These are phyloP conservation scores for Rhynchospora breviuscula DNA, from an alignment of 176 grass and related monocot genomes.

Conservation along the genomic window DNA sequence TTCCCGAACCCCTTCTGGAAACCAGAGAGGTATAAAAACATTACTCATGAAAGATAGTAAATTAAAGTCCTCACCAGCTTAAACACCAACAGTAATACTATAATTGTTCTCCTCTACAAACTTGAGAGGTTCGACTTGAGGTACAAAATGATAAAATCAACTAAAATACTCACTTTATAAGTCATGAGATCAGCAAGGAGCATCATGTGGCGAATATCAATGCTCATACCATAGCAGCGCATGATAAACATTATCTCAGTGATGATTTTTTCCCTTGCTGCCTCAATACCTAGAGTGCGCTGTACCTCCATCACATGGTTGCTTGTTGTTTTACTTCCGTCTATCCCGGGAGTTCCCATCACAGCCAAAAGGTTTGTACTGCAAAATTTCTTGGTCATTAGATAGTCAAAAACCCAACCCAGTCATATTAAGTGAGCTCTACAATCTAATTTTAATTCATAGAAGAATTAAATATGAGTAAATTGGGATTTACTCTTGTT, in stretches of 20 bases:
- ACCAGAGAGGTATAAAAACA: background rate
- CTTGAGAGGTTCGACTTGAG: background rate
- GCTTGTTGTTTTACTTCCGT: slow-evolving; percentile 64
- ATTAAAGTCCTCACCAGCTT: background rate
- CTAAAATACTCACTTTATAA: slow-evolving; percentile 53
- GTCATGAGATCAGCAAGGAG: slow-evolving; percentile 98
- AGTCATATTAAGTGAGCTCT: background rate
- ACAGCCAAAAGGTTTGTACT: slow-evolving; percentile 91
- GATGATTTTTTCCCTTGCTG: slow-evolving; percentile 71
- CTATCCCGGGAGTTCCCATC: slow-evolving; percentile 70
- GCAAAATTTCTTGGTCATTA: slow-evolving; percentile 21
- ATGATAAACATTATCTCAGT: slow-evolving; percentile 74
- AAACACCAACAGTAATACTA: background rate
- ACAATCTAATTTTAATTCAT: background rate
- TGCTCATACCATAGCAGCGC: slow-evolving; percentile 71
- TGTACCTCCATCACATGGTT: slow-evolving; percentile 87
- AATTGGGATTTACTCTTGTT: background rate
- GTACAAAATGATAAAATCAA: slow-evolving; percentile 8
- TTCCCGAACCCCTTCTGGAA: background rate
- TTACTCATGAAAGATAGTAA: background rate
- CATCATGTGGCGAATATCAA: slow-evolving; percentile 93
- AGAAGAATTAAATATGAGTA: background rate
- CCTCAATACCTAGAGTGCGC: slow-evolving; percentile 75
- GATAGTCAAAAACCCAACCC: background rate
- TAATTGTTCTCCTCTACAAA: background rate